Evolutionary conservation across 2,329 filamentous ascomycete genomes (phyloP).

Genomic region (Ophiobolus disseminans): DNA sequence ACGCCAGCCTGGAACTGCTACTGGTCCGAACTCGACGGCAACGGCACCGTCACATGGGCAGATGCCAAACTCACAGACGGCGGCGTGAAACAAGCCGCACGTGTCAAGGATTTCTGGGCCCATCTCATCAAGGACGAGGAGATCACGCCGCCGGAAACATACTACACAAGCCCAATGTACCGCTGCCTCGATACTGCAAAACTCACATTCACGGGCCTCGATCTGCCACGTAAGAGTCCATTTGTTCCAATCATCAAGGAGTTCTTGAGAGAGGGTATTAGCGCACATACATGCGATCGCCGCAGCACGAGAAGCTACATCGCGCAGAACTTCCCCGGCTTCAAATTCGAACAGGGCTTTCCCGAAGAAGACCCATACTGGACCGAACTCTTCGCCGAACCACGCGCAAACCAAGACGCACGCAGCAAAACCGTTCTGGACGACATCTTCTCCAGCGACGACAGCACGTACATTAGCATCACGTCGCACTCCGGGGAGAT

Average conservation of each 20-base stretch:
- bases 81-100: constrained; percentile 64
- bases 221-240: constrained; percentile 57
- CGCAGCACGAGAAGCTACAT: constrained; percentile 65
- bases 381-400: constrained; percentile 58
- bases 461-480: constrained; percentile 59
- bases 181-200: constrained; percentile 70
- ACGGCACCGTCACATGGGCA: constrained; percentile 67
- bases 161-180: constrained; percentile 69
- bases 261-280: constrained; percentile 69
- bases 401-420: constrained; percentile 58
- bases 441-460: constrained; percentile 60
- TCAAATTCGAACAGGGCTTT: constrained; percentile 67
- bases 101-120: constrained; percentile 67
- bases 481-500: constrained; percentile 68
- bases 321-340: constrained; percentile 59
- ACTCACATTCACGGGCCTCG: constrained; percentile 64
- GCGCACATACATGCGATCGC: constrained; percentile 72
- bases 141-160: constrained; percentile 68
- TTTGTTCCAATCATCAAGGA: constrained; percentile 71
- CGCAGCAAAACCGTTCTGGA: constrained; percentile 57
- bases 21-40: constrained; percentile 70
- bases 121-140: constrained; percentile 57
- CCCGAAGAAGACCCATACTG: constrained; percentile 65
- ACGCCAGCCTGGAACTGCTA: constrained; percentile 75
- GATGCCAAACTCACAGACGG: constrained; percentile 67